Conservation (phyloP, 2,329 filamentous ascomycete genomes). For the Didymella pinodella region DNA sequence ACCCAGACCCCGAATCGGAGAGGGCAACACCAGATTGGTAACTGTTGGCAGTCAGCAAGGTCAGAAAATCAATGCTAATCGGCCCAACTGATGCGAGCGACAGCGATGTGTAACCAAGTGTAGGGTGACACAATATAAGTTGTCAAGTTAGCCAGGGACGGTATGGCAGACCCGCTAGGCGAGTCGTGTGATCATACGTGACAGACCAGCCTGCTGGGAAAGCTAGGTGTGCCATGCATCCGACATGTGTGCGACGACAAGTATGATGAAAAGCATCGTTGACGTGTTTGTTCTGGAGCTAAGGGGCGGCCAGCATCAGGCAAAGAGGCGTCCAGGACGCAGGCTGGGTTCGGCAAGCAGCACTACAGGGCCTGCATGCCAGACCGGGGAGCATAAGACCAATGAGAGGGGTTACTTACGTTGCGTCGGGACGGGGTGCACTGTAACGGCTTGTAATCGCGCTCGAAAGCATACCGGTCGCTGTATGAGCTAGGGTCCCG, state of each 20-base stretch:
- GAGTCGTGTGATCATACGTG: slow-evolving; percentile 57
- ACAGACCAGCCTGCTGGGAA: slow-evolving; percentile 51
- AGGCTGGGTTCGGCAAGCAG: slow-evolving; percentile 50
- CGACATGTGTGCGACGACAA: slow-evolving; percentile 50
- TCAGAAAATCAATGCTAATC: slow-evolving; percentile 41
- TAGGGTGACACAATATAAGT: slow-evolving; percentile 52
- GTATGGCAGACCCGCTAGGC: slow-evolving; percentile 49
- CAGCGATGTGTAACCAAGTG: slow-evolving; percentile 50
- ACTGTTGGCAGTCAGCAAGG: slow-evolving; percentile 54
- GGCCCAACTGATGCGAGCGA: slow-evolving; percentile 44
- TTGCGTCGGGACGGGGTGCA: slow-evolving; percentile 62
- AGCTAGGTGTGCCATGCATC: slow-evolving; percentile 49
- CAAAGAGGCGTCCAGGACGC: slow-evolving; percentile 48
- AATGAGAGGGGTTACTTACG: slow-evolving; percentile 61
- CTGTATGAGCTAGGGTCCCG: slow-evolving; percentile 57
- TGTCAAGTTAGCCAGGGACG: slow-evolving; percentile 48
- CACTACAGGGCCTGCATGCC: slow-evolving; percentile 47
- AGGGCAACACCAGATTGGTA: slow-evolving; percentile 60
- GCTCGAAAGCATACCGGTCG: slow-evolving; percentile 56
- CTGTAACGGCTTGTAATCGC: slow-evolving; percentile 61
- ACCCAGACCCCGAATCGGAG: slow-evolving; percentile 65
- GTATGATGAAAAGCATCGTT: slow-evolving; percentile 46
- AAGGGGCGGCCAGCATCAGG: slow-evolving; percentile 49
- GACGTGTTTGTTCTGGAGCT: slow-evolving; percentile 53
- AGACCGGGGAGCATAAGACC: slow-evolving; percentile 42